Evolutionary conservation across 495 filamentous ascomycete species (phyloP).

Genomic region (Hypoxylon lienhwacheense): DNA sequence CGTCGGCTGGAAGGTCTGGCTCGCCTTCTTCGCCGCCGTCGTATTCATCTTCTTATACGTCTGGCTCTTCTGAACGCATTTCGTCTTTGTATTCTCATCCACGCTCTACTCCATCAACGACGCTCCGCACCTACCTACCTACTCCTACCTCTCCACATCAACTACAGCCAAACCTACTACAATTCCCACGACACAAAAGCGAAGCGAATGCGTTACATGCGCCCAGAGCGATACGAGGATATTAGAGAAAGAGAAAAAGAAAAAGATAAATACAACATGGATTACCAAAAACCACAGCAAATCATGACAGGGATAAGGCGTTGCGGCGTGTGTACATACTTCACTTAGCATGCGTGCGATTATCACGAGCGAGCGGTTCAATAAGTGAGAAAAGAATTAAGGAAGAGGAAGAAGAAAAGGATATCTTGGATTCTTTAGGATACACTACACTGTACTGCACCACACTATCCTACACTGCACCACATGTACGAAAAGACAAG

Average conservation of each 20-base stretch:
- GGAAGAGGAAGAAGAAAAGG: neutral
- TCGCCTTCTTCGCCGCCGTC: constrained; percentile 80
- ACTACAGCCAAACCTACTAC: no score
- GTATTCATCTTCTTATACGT: constrained; percentile 84
- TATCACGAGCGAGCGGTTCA: constrained; percentile 6
- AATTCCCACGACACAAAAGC: neutral
- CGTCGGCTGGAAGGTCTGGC: constrained; percentile 92
- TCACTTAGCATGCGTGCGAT: no score
- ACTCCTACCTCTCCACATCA: neutral
- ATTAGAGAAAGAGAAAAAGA: neutral
- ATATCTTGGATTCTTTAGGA: no score
- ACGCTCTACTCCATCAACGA: no score
- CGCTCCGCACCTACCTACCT: constrained; percentile 1
- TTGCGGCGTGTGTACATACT: constrained; percentile 18
- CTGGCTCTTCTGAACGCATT: constrained; percentile 83
- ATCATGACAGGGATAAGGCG: constrained; percentile 19
- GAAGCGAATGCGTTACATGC: neutral
- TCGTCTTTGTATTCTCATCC: neutral
- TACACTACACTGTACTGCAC: constrained; percentile 1
- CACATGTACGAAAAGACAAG: constrained; percentile 9
- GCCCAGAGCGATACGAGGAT: neutral
- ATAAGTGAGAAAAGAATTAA: neutral
- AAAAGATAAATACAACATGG: neutral
- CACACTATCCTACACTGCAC: neutral
- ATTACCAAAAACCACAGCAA: neutral